phyloP scores from a whole-genome alignment of 2,329 filamentous ascomycete species.

The Aureobasidium lini region DNA sequence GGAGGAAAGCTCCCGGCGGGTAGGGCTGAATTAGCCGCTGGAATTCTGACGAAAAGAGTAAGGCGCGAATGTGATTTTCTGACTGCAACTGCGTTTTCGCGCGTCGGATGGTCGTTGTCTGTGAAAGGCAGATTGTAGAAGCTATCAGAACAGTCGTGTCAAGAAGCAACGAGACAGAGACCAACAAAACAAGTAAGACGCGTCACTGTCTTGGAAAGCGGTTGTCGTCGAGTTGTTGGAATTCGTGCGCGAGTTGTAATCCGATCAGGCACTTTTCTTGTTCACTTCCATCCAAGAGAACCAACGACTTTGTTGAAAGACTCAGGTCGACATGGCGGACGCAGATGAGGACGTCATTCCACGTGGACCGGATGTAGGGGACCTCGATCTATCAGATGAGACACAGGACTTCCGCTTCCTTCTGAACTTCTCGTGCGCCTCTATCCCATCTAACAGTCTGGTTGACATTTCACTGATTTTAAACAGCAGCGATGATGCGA shows the following conservation, averaged over 20 bases:
- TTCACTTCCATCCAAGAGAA: neutral
- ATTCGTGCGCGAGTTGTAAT: neutral
- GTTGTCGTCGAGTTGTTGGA: neutral
- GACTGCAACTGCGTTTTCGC: slow-evolving; percentile 2
- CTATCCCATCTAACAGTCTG: neutral
- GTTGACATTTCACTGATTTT: neutral
- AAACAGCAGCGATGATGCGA: slow-evolving; percentile 31
- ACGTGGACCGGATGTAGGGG: slow-evolving; percentile 59
- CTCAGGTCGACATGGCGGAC: slow-evolving; percentile 27
- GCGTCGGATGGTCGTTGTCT: neutral
- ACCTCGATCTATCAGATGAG: slow-evolving; percentile 71
- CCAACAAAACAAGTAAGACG: neutral
- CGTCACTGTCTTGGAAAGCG: no score
- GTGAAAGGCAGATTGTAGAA: neutral
- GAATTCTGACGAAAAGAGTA: neutral
- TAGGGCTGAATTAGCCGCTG: slow-evolving; percentile 7
- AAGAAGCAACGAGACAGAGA: neutral
- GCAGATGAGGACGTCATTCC: slow-evolving; percentile 30
- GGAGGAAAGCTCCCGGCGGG: neutral
- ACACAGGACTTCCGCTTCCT: slow-evolving; percentile 81
- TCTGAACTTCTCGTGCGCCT: slow-evolving; percentile 42
- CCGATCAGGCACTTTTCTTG: neutral
- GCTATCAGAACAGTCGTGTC: neutral
- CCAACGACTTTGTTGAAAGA: no score
- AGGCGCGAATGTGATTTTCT: neutral